These are phyloP conservation scores for Suhomyces pyralidae DNA, from an alignment of 805 yeast genomes.

Conservation along the genomic window DNA sequence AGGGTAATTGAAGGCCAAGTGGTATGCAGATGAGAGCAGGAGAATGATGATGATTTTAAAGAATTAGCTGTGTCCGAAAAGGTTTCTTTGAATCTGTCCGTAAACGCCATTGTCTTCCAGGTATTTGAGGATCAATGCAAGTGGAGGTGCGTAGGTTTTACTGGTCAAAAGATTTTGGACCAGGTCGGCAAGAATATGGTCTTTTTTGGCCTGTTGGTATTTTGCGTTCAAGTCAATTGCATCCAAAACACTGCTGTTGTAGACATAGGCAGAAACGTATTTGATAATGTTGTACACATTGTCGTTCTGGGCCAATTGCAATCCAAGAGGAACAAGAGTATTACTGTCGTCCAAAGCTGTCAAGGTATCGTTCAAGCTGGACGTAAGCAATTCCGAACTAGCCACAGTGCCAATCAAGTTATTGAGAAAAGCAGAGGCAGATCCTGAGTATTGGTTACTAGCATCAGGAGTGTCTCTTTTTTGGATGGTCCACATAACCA, in stretches of 20 bases:
- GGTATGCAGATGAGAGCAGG: neutral
- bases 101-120: conserved; percentile 31
- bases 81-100: conserved; percentile 25
- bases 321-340: conserved; percentile 24
- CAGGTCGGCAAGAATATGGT: conserved; percentile 17
- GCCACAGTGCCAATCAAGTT: conserved; percentile 19
- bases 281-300: conserved; percentile 17
- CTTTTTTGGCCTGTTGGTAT: conserved; percentile 22
- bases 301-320: conserved; percentile 22
- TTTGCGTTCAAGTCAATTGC: conserved; percentile 24
- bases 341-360: conserved; percentile 31
- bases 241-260: conserved; percentile 32
- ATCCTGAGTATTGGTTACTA: conserved; percentile 23
- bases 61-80: conserved; percentile 22
- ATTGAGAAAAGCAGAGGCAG: conserved; percentile 29
- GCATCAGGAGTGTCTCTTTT: conserved; percentile 6
- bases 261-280: conserved; percentile 24
- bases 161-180: conserved; percentile 25
- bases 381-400: conserved; percentile 4
- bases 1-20: neutral
- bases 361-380: conserved; percentile 21
- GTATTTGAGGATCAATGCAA: conserved; percentile 29
- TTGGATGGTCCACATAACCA: neutral
- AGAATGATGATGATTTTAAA: no score
- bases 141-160: conserved; percentile 29